These are phyloP conservation scores for Marchantia polymorpha DNA, from an alignment of 225 moss, liverwort and hornwort species.

Conservation along the genomic window DNA sequence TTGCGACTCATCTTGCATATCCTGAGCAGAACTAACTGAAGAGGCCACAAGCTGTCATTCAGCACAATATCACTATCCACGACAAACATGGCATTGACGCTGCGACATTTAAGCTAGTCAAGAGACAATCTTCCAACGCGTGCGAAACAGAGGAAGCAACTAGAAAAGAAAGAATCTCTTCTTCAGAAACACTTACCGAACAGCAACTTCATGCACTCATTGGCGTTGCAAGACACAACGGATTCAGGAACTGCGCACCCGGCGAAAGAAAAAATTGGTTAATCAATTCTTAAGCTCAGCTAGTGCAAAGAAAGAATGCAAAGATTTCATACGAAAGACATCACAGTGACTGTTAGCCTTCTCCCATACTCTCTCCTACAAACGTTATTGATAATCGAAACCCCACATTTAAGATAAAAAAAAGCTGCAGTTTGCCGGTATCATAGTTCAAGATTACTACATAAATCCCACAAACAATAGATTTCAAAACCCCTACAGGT, in stretches of 20 bases:
- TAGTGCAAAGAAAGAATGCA: background rate
- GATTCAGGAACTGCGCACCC: constrained; percentile 48
- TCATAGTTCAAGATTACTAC: background rate
- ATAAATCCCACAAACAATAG: background rate
- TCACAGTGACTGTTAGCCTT: background rate
- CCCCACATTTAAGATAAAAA: background rate
- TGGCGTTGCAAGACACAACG: constrained; percentile 60
- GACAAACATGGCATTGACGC: background rate
- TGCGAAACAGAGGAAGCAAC: background rate
- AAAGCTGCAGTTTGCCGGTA: background rate
- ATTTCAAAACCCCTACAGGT: no score
- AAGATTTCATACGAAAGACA: background rate
- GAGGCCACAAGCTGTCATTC: background rate
- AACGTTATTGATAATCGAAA: background rate
- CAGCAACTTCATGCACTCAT: constrained; percentile 67
- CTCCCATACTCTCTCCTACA: background rate
- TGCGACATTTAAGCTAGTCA: background rate
- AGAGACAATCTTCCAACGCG: background rate
- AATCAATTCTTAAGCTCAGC: background rate
- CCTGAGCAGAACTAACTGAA: constrained; percentile 59
- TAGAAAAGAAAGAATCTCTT: background rate
- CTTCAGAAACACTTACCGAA: constrained; percentile 46
- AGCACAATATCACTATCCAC: background rate
- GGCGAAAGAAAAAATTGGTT: background rate
- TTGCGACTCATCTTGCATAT: constrained; percentile 46